Evolutionary conservation across 2,329 filamentous ascomycete species (phyloP).

Genomic region (Colletotrichum agaves): DNA sequence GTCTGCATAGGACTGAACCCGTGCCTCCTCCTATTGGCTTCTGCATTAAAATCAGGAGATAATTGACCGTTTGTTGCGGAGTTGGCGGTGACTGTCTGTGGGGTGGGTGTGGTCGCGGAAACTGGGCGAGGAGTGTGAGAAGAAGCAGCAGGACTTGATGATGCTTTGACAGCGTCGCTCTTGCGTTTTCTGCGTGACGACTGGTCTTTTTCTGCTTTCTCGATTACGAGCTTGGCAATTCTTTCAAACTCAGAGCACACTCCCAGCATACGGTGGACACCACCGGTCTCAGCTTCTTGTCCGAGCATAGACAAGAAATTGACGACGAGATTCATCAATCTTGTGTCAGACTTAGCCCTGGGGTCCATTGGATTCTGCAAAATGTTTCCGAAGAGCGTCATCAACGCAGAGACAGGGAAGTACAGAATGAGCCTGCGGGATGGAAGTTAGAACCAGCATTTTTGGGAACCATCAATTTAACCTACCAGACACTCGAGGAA

Average conservation of each 20-base stretch:
- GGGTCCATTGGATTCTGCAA: conserved; percentile 94
- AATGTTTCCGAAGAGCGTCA: conserved; percentile 96
- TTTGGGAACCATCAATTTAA: conserved; percentile 34
- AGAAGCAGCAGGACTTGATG: conserved; percentile 41
- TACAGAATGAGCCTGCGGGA: conserved; percentile 83
- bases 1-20: conserved; percentile 51
- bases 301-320: conserved; percentile 90
- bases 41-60: conserved; percentile 38
- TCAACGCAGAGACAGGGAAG: conserved; percentile 93
- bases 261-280: conserved; percentile 91
- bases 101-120: conserved; percentile 45
- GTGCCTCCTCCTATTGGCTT: conserved; percentile 34
- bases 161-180: conserved; percentile 61
- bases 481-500: conserved; percentile 93
- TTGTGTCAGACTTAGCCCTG: conserved; percentile 86
- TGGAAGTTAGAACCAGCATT: conserved; percentile 41
- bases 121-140: conserved; percentile 46
- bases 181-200: conserved; percentile 87
- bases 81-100: conserved; percentile 37
- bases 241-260: conserved; percentile 97
- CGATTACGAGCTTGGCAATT: conserved; percentile 89
- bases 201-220: conserved; percentile 89
- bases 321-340: conserved; percentile 92
- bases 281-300: conserved; percentile 89
- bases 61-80: conserved; percentile 33